A percentile compares a stretch with the other conserved stretches of the same genome.
These are phyloP conservation scores for Epichloe uncinata DNA, from an alignment of 2,329 filamentous ascomycete genomes.

Conservation along the genomic window DNA sequence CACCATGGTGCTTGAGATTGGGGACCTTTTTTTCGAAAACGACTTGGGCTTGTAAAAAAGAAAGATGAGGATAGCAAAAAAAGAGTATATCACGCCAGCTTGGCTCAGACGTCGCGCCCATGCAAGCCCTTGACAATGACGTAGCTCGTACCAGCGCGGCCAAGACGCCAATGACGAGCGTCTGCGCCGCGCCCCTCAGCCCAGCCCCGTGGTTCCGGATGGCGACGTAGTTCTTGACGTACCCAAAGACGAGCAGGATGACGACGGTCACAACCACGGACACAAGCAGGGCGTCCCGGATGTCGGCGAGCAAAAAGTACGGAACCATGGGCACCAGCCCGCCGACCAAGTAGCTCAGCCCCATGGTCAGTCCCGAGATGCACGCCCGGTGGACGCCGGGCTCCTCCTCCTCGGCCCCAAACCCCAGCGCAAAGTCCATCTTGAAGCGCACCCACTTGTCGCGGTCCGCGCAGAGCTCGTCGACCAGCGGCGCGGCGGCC, in stretches of 20 bases:
- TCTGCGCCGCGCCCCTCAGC: conserved; percentile 45
- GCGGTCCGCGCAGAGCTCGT: conserved; percentile 33
- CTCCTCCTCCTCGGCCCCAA: conserved; percentile 22
- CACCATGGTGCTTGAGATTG: no score
- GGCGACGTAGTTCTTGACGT: conserved; percentile 45
- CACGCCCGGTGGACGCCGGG: conserved; percentile 30
- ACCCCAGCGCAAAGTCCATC: conserved; percentile 41
- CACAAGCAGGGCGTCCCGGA: conserved; percentile 39
- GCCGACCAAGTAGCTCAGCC: conserved; percentile 55
- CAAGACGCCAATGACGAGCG: conserved; percentile 48
- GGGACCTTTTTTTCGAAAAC: no score
- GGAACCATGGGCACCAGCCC: conserved; percentile 58
- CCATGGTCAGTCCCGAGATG: conserved; percentile 51
- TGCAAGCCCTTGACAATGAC: conserved; percentile 46
- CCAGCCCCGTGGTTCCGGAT: conserved; percentile 38
- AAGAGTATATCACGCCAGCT: no score
- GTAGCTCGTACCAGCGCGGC: conserved; percentile 55
- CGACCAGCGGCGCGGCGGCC: conserved; percentile 31
- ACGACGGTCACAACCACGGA: conserved; percentile 47
- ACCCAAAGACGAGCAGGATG: conserved; percentile 51
- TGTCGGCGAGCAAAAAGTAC: conserved; percentile 44
- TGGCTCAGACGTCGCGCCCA: background rate
- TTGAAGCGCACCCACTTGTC: conserved; percentile 42
- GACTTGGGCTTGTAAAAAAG: no score
- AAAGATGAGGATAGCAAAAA: background rate